Evolutionary conservation across 1,284 basidiomycete genomes (phyloP).

Genomic region (Waitea zeae): DNA sequence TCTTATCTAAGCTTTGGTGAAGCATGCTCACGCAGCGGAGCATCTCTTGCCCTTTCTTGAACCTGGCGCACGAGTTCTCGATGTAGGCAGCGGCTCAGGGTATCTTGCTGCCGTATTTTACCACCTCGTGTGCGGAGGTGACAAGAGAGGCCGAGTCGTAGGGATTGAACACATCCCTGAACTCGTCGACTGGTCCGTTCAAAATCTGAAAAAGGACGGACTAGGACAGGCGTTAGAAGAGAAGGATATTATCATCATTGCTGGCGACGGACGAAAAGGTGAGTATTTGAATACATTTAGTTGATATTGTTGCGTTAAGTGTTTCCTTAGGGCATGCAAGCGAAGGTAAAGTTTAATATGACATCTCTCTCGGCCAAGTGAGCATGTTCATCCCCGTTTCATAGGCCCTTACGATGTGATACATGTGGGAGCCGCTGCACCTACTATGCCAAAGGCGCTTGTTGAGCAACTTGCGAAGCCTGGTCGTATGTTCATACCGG

Average conservation of each 20-base stretch:
- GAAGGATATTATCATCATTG: slow-evolving; percentile 42
- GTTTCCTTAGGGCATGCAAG: background rate
- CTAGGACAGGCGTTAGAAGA: slow-evolving; percentile 31
- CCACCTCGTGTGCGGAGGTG: slow-evolving; percentile 35
- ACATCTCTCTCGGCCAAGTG: background rate
- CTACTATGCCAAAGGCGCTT: slow-evolving; percentile 53
- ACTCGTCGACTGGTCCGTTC: slow-evolving; percentile 52
- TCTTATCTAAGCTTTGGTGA: background rate
- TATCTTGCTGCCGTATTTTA: slow-evolving; percentile 67
- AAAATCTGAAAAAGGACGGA: slow-evolving; percentile 60
- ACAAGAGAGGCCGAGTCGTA: slow-evolving; percentile 46
- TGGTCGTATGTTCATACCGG: slow-evolving; percentile 89
- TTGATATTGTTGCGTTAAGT: background rate
- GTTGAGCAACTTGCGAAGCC: slow-evolving; percentile 72
- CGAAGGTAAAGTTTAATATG: slow-evolving; percentile 2
- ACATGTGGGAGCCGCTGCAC: slow-evolving; percentile 90
- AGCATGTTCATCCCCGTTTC: no score
- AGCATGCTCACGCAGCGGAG: slow-evolving; percentile 76
- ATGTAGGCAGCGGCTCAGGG: slow-evolving; percentile 69
- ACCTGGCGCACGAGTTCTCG: slow-evolving; percentile 60
- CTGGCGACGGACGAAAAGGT: slow-evolving; percentile 75
- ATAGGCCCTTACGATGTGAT: slow-evolving; percentile 78
- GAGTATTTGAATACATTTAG: slow-evolving; percentile 6
- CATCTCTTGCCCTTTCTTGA: slow-evolving; percentile 53
- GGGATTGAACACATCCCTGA: slow-evolving; percentile 87